Evolutionary conservation across 2,329 filamentous ascomycete genomes (phyloP).

Genomic region (Colletotrichum liriopes): DNA sequence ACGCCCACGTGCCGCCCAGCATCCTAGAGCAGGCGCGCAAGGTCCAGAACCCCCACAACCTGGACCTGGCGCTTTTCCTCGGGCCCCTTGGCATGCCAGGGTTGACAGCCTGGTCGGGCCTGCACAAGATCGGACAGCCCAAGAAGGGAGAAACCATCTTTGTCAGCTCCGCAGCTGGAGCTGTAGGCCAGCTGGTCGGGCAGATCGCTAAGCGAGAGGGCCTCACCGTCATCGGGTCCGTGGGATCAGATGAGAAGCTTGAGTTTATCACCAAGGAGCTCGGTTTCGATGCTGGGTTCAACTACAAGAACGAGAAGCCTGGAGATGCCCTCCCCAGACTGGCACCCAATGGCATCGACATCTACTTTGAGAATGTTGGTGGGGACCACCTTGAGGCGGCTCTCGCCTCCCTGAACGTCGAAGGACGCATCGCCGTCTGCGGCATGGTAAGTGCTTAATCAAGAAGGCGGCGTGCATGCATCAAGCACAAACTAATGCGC

Average conservation of each 20-base stretch:
- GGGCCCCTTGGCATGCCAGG: conserved; percentile 77
- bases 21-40: conserved; percentile 29
- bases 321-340: conserved; percentile 77
- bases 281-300: conserved; percentile 77
- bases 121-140: conserved; percentile 75
- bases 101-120: conserved; percentile 79
- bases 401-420: conserved; percentile 66
- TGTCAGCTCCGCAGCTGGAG: conserved; percentile 84
- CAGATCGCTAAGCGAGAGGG: conserved; percentile 88
- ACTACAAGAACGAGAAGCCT: conserved; percentile 89
- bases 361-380: conserved; percentile 71
- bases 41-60: conserved; percentile 77
- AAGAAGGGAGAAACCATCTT: conserved; percentile 83
- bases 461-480: too few species aligned
- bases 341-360: conserved; percentile 85
- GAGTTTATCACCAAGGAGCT: conserved; percentile 72
- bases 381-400: conserved; percentile 67
- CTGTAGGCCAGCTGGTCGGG: conserved; percentile 88
- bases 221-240: conserved; percentile 84
- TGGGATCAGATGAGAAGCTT: conserved; percentile 85
- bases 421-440: conserved; percentile 76
- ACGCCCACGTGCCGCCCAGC: conserved; percentile 53
- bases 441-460: conserved; percentile 70
- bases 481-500: neutral
- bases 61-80: conserved; percentile 78